Percentiles rank a stretch among this genome's conserved stretches.
Conservation (phyloP, 306 rosid species). For the Cucurbita argyrosperma region DNA sequence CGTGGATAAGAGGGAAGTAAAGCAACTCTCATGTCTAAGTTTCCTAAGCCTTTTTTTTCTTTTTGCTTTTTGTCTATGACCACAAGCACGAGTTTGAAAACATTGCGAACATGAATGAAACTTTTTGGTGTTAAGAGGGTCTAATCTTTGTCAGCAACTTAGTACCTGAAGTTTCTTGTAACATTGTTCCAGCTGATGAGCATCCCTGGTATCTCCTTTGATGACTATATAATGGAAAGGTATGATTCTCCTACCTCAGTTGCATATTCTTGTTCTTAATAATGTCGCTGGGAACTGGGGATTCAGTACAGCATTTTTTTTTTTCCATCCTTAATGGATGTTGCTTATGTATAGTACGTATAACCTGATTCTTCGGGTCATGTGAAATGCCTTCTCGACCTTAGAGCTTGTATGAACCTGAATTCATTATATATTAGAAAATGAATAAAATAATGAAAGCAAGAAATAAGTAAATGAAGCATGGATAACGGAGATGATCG, state of each 20-base stretch:
- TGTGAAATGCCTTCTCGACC: not conserved
- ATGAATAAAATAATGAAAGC: too few species aligned
- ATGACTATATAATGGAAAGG: not conserved
- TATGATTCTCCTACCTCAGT: not conserved
- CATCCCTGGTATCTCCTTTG: not conserved
- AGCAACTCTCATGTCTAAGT: not conserved
- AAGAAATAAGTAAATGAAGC: not conserved
- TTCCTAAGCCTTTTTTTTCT: not conserved
- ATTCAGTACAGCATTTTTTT: not conserved
- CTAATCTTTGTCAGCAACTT: not conserved
- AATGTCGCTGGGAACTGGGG: not conserved
- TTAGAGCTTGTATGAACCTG: not conserved
- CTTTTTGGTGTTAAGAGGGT: not conserved
- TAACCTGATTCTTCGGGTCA: not conserved
- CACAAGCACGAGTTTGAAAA: not conserved
- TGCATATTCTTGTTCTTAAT: not conserved
- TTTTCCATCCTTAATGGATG: not conserved
- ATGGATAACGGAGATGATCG: not conserved
- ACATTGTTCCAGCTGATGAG: constrained; percentile 6
- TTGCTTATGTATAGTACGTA: not conserved
- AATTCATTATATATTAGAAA: too few species aligned
- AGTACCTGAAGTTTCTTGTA: not conserved
- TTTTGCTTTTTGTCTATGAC: not conserved
- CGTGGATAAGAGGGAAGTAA: not conserved
- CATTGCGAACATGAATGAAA: not conserved